These are phyloP conservation scores for Parastagonospora nodorum DNA, from an alignment of 2,329 filamentous ascomycete genomes.

Conservation along the genomic window DNA sequence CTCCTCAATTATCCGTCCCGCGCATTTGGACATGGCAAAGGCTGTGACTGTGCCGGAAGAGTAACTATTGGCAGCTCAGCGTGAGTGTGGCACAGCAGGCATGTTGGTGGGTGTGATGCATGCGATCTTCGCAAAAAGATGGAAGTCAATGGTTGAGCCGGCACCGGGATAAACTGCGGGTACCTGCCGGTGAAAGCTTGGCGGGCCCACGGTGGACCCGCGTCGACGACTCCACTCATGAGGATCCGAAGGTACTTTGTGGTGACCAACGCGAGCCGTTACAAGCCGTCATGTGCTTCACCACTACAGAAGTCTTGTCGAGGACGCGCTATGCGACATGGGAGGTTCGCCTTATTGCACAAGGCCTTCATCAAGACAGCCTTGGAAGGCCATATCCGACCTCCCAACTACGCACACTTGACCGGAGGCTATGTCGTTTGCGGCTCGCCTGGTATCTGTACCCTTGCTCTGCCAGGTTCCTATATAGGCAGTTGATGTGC, in stretches of 20 bases:
- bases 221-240: no score
- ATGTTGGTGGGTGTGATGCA: constrained; percentile 27
- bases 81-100: constrained; percentile 15
- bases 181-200: constrained; percentile 14
- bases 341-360: no score
- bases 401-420: no score
- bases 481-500: constrained; percentile 10
- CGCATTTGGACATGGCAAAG: not conserved
- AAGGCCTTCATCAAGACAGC: no score
- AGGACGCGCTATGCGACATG: no score
- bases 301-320: no score
- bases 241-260: no score
- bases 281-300: no score
- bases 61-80: constrained; percentile 11
- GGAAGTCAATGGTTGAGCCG: constrained; percentile 21
- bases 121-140: constrained; percentile 15
- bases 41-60: not conserved
- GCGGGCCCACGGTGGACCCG: constrained; percentile 6
- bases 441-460: constrained; percentile 10
- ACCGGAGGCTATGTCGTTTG: constrained; percentile 2
- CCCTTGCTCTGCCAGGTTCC: constrained; percentile 4
- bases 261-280: no score
- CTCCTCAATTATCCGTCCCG: not conserved
- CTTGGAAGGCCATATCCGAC: no score
- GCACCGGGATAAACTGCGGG: constrained; percentile 23